Conservation (phyloP, 2,329 filamentous ascomycete genomes). For the Colletotrichum sp. region DNA sequence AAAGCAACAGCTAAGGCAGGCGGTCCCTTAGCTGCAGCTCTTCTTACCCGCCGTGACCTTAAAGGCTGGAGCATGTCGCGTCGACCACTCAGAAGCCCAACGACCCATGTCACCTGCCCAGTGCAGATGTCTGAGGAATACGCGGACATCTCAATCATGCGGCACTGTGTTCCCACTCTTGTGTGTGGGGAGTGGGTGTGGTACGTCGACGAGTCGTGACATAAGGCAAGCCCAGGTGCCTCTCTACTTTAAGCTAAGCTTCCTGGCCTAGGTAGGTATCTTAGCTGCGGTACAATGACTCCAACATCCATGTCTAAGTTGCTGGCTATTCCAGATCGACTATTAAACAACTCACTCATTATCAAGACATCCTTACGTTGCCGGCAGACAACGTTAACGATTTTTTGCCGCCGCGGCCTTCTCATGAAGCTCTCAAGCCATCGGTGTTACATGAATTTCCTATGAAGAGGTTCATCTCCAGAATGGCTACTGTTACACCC, state of each 20-base stretch:
- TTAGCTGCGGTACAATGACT: background rate
- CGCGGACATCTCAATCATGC: background rate
- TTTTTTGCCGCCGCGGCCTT: background rate
- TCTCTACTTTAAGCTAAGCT: background rate
- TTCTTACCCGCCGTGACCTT: background rate
- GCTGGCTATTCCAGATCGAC: background rate
- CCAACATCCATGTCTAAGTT: background rate
- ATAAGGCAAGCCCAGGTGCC: background rate
- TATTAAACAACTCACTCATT: background rate
- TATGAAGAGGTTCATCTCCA: conserved; percentile 38
- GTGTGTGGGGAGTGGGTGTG: background rate
- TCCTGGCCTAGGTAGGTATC: background rate
- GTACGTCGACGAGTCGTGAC: background rate
- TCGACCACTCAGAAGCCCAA: background rate
- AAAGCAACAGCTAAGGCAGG: background rate
- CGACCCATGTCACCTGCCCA: conserved; percentile 1
- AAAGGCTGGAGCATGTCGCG: conserved; percentile 1
- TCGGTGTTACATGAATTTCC: background rate
- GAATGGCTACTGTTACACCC: conserved; percentile 45
- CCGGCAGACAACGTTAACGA: background rate
- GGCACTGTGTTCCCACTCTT: background rate
- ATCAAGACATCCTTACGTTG: background rate
- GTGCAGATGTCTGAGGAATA: background rate
- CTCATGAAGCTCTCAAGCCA: background rate
- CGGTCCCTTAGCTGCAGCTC: background rate